Conservation (phyloP, 2,329 filamentous ascomycete genomes). For the Pestalotiopsis sp. region DNA sequence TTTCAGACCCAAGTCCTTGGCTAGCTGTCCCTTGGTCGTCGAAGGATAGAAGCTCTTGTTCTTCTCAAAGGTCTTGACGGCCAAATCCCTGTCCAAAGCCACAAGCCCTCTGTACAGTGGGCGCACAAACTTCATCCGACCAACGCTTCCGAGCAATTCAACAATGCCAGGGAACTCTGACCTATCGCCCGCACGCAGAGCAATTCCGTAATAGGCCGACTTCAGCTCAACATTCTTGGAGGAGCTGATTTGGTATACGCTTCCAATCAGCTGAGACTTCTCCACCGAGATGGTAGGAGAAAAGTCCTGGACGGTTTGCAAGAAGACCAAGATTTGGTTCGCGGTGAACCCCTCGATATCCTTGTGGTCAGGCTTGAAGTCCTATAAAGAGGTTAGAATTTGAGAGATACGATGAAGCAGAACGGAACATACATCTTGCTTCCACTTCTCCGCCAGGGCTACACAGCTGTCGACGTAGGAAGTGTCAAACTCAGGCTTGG, state of each 20-base stretch:
- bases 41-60: constrained; percentile 95
- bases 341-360: constrained; percentile 78
- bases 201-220: constrained; percentile 77
- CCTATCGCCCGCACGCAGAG: constrained; percentile 72
- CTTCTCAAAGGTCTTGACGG: constrained; percentile 81
- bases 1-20: constrained; percentile 72
- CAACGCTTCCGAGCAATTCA: constrained; percentile 77
- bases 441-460: constrained; percentile 80
- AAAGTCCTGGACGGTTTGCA: constrained; percentile 76
- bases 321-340: constrained; percentile 90
- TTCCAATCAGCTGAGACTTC: constrained; percentile 72
- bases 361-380: constrained; percentile 63
- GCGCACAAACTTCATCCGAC: constrained; percentile 96
- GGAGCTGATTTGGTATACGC: constrained; percentile 71
- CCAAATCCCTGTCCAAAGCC: constrained; percentile 73
- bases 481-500: constrained; percentile 90
- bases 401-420: constrained; percentile 18
- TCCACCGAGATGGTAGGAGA: constrained; percentile 63
- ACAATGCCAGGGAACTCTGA: constrained; percentile 72
- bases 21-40: constrained; percentile 83
- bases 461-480: constrained; percentile 86
- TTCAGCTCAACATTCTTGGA: constrained; percentile 87
- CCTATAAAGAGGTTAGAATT: constrained; percentile 35
- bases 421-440: constrained; percentile 52
- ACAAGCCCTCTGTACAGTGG: constrained; percentile 80